phyloP scores from a whole-genome alignment of 768 basidiomycete species.

The Mycena kentingensis region DNA sequence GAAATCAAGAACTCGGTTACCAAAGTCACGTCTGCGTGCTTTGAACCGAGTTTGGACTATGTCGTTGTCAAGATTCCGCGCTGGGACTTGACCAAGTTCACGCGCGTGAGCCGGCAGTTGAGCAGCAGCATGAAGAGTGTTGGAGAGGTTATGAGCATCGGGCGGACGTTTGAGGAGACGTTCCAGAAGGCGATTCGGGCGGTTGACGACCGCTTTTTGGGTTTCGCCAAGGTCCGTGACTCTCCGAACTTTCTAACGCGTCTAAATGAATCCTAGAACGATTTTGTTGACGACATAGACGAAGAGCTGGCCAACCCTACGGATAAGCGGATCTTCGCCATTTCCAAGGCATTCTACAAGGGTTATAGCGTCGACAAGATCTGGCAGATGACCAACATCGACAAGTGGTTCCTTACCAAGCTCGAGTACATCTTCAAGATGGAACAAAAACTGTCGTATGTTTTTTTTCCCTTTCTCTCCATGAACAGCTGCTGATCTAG shows the following conservation, averaged over 20 bases:
- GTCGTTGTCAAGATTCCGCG: conserved; percentile 98
- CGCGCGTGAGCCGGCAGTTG: conserved; percentile 83
- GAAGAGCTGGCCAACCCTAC: conserved; percentile 93
- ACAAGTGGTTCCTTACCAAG: conserved; percentile 96
- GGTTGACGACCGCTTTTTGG: conserved; percentile 93
- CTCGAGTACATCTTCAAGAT: conserved; percentile 82
- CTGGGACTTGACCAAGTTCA: conserved; percentile 99
- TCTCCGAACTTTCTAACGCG: neutral
- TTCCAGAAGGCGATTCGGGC: conserved; percentile 97
- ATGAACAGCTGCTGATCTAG: conserved; percentile 9
- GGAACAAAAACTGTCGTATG: conserved; percentile 76
- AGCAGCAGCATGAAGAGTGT: conserved; percentile 99
- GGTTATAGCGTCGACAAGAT: conserved; percentile 96
- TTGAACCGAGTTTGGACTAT: conserved; percentile 97
- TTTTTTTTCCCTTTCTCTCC: conserved; percentile 20
- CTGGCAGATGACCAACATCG: conserved; percentile 97
- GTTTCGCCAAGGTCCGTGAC: conserved; percentile 73
- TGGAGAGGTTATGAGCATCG: conserved; percentile 99
- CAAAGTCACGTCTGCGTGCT: conserved; percentile 94
- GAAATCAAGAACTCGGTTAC: conserved; percentile 98
- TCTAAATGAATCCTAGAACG: conserved; percentile 55
- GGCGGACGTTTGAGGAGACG: conserved; percentile 97
- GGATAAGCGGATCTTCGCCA: conserved; percentile 96
- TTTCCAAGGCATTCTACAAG: conserved; percentile 88
- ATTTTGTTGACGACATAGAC: conserved; percentile 87